Evolutionary conservation across 176 grass and related monocot genomes (phyloP).

Genomic region (Chloris gayana): DNA sequence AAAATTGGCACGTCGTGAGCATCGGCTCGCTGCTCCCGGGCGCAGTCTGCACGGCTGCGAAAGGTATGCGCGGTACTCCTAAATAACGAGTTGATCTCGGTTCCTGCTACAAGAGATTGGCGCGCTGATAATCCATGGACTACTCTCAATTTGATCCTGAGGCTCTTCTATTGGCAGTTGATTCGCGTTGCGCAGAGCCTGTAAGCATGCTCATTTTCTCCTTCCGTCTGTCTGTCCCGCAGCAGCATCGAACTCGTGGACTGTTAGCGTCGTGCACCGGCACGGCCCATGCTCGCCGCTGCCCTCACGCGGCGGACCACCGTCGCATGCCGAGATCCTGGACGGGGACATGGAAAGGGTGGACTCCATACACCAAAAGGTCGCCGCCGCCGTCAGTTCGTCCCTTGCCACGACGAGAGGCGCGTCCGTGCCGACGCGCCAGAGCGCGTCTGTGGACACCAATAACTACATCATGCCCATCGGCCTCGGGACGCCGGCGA

Average conservation of each 20-base stretch:
- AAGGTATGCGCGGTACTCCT: conserved; percentile 28
- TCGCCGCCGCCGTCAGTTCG: background rate
- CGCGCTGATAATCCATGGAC: too few relatives aligned
- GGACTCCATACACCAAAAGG: conserved; percentile 45
- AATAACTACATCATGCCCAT: conserved; percentile 70
- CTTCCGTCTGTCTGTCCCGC: background rate
- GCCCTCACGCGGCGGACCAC: background rate
- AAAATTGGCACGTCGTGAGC: conserved; percentile 48
- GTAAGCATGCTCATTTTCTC: background rate
- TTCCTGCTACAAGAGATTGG: too few relatives aligned
- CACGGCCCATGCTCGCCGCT: conserved; percentile 71
- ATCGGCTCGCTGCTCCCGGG: conserved; percentile 44
- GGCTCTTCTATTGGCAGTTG: too few relatives aligned
- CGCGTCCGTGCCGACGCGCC: conserved; percentile 47
- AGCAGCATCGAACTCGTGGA: conserved; percentile 12
- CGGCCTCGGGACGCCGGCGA: conserved; percentile 69
- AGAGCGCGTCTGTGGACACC: conserved; percentile 46
- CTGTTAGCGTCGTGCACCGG: conserved; percentile 54
- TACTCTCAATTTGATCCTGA: too few relatives aligned
- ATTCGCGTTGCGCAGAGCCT: too few relatives aligned
- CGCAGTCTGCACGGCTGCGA: conserved; percentile 32
- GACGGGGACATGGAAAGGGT: conserved; percentile 57
- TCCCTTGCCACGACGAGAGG: conserved; percentile 35
- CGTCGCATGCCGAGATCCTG: conserved; percentile 44
- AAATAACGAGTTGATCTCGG: background rate